phyloP scores from a whole-genome alignment of 169 alveolate species.

The Hepatocystis sp. region DNA sequence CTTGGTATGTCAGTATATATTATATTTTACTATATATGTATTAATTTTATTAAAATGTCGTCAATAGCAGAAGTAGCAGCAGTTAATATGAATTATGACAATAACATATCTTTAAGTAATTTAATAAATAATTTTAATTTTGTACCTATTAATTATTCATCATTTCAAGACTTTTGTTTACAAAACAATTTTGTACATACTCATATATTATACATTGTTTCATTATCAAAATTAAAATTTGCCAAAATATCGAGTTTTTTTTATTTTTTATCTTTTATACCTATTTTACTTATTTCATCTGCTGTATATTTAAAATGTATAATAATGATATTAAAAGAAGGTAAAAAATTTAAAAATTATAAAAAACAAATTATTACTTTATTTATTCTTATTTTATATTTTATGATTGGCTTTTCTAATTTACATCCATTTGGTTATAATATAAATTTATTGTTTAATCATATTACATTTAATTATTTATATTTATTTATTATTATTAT shows the following conservation, averaged over 20 bases:
- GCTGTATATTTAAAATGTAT: constrained; percentile 53
- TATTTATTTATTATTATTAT: constrained; percentile 22
- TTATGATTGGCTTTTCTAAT: constrained; percentile 2
- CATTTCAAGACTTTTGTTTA: constrained; percentile 4
- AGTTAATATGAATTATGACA: no score
- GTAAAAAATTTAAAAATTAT: constrained; percentile 32
- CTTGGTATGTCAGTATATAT: constrained; percentile 11
- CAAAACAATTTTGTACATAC: constrained; percentile 5
- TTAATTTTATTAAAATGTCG: background rate
- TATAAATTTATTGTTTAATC: constrained; percentile 2
- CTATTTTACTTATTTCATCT: constrained; percentile 23
- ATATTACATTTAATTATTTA: constrained; percentile 9
- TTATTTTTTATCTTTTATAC: constrained; percentile 36
- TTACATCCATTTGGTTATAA: constrained; percentile 12
- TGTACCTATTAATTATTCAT: constrained; percentile 2
- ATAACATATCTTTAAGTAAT: background rate
- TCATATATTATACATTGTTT: constrained; percentile 17
- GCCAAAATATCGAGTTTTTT: constrained; percentile 36
- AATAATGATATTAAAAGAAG: constrained; percentile 41
- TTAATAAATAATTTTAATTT: constrained; percentile 2
- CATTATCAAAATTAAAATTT: constrained; percentile 40
- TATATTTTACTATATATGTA: constrained; percentile 43
- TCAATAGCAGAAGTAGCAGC: background rate
- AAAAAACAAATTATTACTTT: constrained; percentile 23
- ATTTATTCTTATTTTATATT: constrained; percentile 33